phyloP scores from a whole-genome alignment of 139 green algal species.

The Haematococcus sp. region DNA sequence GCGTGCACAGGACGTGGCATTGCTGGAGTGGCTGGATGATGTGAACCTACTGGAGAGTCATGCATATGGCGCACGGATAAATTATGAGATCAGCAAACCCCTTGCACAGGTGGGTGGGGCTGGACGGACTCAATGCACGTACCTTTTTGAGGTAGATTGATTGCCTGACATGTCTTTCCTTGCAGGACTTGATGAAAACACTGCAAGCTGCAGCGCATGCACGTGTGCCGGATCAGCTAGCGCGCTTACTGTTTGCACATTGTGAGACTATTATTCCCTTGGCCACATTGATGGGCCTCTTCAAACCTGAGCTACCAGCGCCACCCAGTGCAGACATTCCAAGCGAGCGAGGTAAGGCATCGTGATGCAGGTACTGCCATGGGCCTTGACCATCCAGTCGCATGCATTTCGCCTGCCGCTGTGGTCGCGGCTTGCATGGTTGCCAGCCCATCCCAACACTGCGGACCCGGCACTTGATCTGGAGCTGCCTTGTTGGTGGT shows the following conservation, averaged over 20 bases:
- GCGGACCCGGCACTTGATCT: too few relatives aligned
- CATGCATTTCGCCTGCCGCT: too few relatives aligned
- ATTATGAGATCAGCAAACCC: slow-evolving; percentile 37
- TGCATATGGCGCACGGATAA: slow-evolving; percentile 34
- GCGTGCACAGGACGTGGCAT: slow-evolving; percentile 1
- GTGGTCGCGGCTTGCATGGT: too few relatives aligned
- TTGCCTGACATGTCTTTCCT: background rate
- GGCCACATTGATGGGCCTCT: slow-evolving; percentile 45
- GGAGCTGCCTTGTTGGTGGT: too few relatives aligned
- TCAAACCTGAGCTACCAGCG: slow-evolving; percentile 19
- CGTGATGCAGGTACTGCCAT: too few relatives aligned
- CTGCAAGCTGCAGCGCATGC: background rate
- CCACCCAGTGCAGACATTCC: too few relatives aligned
- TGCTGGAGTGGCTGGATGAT: slow-evolving; percentile 62
- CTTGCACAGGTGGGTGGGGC: slow-evolving; percentile 35
- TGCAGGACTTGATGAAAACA: background rate
- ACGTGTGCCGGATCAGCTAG: slow-evolving; percentile 1
- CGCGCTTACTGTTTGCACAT: slow-evolving; percentile 50
- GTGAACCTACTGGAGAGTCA: slow-evolving; percentile 49
- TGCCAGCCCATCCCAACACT: too few relatives aligned
- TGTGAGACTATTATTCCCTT: slow-evolving; percentile 55
- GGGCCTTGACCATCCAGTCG: too few relatives aligned
- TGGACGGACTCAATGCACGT: background rate
- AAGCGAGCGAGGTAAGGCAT: too few relatives aligned
- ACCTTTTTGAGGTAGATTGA: background rate